These are phyloP conservation scores for Stygiomarasmius scandens DNA, from an alignment of 1,284 basidiomycete genomes.

Conservation along the genomic window DNA sequence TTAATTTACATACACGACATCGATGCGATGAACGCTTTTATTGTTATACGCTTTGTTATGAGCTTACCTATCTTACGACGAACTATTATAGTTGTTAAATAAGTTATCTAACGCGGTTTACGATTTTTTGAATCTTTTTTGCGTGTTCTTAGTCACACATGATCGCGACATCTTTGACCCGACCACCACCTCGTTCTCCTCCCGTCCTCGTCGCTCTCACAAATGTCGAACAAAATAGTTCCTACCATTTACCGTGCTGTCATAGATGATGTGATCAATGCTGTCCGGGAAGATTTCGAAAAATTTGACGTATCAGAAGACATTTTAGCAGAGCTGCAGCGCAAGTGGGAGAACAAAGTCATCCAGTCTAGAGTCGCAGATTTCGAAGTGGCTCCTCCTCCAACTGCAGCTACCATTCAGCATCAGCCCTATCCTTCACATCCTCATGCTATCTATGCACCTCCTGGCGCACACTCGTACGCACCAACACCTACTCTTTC, in stretches of 20 bases:
- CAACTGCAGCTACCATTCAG: conserved; percentile 43
- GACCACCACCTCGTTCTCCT: too few relatives aligned
- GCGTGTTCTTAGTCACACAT: too few relatives aligned
- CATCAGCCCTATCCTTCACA: conserved; percentile 57
- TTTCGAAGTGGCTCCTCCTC: conserved; percentile 68
- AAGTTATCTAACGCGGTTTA: too few relatives aligned
- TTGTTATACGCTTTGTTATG: too few relatives aligned
- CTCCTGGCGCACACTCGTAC: conserved; percentile 39
- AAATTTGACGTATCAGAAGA: conserved; percentile 95
- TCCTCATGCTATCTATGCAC: conserved; percentile 53
- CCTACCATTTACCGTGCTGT: conserved; percentile 89
- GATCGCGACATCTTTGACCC: too few relatives aligned
- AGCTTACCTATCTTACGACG: too few relatives aligned
- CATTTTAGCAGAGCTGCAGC: conserved; percentile 85
- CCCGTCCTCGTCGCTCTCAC: too few relatives aligned
- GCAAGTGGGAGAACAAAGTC: conserved; percentile 95
- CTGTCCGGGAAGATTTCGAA: conserved; percentile 94
- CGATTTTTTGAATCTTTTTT: too few relatives aligned
- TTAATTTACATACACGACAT: too few relatives aligned
- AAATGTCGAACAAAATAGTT: too few relatives aligned
- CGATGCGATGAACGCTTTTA: too few relatives aligned
- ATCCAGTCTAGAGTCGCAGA: conserved; percentile 94
- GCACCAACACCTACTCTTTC: background rate
- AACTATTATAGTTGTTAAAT: too few relatives aligned
- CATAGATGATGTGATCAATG: conserved; percentile 94